A percentile compares a stretch with the other conserved stretches of the same genome.
Evolutionary conservation across 1,284 basidiomycete species (phyloP).

Genomic region (Phlebopus sp.): DNA sequence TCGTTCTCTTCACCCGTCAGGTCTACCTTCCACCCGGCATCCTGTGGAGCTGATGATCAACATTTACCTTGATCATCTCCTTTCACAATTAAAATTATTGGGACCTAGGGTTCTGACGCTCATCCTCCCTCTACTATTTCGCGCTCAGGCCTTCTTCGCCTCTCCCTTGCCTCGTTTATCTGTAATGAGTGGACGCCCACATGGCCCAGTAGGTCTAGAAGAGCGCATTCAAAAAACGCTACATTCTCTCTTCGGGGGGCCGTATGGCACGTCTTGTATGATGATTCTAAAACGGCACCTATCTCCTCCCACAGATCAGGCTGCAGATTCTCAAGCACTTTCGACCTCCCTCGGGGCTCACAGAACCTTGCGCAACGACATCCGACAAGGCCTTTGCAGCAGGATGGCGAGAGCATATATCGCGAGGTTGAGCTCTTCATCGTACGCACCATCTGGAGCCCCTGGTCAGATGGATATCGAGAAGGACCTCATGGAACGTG

Average conservation of each 20-base stretch:
- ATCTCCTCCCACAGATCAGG: conserved; percentile 32
- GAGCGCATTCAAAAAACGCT: conserved; percentile 55
- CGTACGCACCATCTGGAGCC: conserved; percentile 57
- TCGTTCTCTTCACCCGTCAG: conserved; percentile 21
- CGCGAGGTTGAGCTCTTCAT: conserved; percentile 46
- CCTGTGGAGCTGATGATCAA: conserved; percentile 59
- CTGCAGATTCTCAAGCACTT: conserved; percentile 24
- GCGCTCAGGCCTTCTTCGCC: conserved; percentile 58
- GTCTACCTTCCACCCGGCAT: conserved; percentile 34
- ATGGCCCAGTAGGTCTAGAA: conserved; percentile 45
- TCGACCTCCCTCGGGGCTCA: conserved; percentile 56
- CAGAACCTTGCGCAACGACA: conserved; percentile 60
- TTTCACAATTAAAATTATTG: conserved; percentile 54
- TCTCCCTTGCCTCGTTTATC: conserved; percentile 65
- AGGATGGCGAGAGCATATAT: conserved; percentile 66
- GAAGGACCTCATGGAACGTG: conserved; percentile 61
- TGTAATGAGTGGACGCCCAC: conserved; percentile 37
- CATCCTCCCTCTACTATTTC: conserved; percentile 70
- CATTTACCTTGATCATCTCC: conserved; percentile 63
- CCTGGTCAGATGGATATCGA: conserved; percentile 58
- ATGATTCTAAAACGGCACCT: conserved; percentile 54
- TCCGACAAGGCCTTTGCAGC: conserved; percentile 57
- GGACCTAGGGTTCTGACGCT: conserved; percentile 49
- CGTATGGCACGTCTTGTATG: conserved; percentile 63
- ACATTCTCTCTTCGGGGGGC: conserved; percentile 56